A percentile compares a stretch with the other conserved stretches of the same genome.
These are phyloP conservation scores for Trypanosoma platydactyli DNA, from an alignment of 208 protist genomes.

Conservation along the genomic window DNA sequence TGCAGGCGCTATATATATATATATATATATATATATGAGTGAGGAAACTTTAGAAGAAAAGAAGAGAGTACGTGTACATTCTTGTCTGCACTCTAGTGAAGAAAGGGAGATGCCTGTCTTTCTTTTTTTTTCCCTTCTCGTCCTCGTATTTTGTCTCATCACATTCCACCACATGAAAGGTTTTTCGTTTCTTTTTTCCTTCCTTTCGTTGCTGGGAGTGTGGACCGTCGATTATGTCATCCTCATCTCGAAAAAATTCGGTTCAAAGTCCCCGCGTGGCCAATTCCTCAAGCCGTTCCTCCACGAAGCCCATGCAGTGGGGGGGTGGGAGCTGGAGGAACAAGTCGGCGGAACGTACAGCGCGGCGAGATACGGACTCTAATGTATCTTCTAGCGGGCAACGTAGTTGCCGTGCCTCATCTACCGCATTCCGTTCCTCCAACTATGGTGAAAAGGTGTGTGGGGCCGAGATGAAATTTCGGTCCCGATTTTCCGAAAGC, in stretches of 20 bases:
- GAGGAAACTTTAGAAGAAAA: neutral
- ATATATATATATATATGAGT: slow-evolving; percentile 15
- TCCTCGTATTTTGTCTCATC: neutral
- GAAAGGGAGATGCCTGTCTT: too few relatives aligned
- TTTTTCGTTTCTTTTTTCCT: neutral
- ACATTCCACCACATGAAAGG: neutral
- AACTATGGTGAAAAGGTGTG: neutral
- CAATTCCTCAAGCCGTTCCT: neutral
- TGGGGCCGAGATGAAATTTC: neutral
- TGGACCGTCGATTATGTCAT: neutral
- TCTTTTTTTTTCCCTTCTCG: slow-evolving; percentile 28
- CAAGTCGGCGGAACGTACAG: neutral
- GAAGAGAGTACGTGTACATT: slow-evolving; percentile 12
- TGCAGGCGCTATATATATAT: neutral
- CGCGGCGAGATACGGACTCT: neutral
- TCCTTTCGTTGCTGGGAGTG: neutral
- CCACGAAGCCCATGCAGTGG: neutral
- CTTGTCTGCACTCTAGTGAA: too few relatives aligned
- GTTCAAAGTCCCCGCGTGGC: neutral
- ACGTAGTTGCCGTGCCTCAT: neutral
- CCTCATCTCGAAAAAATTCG: neutral
- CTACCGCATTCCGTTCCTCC: too few relatives aligned
- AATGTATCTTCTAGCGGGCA: too few relatives aligned
- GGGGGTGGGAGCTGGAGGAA: neutral
- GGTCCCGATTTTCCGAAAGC: neutral